Conservation (phyloP, 805 yeast genomes). For the Sugiyamaella valdiviana region DNA sequence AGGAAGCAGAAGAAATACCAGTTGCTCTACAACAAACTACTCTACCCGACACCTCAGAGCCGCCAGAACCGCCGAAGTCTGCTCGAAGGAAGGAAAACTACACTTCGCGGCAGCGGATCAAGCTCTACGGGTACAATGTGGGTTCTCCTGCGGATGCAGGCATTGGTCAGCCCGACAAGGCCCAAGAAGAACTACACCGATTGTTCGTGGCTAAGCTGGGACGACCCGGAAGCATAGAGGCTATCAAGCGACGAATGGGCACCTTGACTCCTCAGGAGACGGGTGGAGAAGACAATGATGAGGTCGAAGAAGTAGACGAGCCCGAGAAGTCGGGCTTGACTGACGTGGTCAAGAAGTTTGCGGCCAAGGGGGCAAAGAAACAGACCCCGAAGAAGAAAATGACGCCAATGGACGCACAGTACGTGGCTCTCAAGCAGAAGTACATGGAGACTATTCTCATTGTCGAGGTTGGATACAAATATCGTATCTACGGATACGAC, state of each 20-base stretch:
- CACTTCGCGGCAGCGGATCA: background rate
- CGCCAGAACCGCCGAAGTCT: background rate
- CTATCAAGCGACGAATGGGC: slow-evolving; percentile 1
- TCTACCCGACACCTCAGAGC: background rate
- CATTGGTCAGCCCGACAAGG: background rate
- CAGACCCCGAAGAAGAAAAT: slow-evolving; percentile 28
- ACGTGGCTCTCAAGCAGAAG: slow-evolving; percentile 52
- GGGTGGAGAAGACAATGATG: background rate
- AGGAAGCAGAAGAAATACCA: too few species aligned
- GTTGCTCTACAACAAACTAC: too few species aligned
- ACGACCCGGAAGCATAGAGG: slow-evolving; percentile 13
- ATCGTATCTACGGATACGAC: slow-evolving; percentile 78
- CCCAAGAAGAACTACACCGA: background rate
- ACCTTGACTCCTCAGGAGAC: background rate
- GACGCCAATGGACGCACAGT: slow-evolving; percentile 80
- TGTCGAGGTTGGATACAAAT: slow-evolving; percentile 88
- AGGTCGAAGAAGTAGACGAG: background rate
- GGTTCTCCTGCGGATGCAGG: background rate
- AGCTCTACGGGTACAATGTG: background rate
- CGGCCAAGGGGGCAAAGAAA: background rate
- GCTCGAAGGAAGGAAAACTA: background rate
- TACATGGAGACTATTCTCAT: slow-evolving; percentile 68
- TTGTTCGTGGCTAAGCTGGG: slow-evolving; percentile 10
- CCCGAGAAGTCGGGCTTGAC: background rate
- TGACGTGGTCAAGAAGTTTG: background rate